These are phyloP conservation scores for Aspergillus texensis DNA, from an alignment of 2,329 filamentous ascomycete genomes.

Conservation along the genomic window DNA sequence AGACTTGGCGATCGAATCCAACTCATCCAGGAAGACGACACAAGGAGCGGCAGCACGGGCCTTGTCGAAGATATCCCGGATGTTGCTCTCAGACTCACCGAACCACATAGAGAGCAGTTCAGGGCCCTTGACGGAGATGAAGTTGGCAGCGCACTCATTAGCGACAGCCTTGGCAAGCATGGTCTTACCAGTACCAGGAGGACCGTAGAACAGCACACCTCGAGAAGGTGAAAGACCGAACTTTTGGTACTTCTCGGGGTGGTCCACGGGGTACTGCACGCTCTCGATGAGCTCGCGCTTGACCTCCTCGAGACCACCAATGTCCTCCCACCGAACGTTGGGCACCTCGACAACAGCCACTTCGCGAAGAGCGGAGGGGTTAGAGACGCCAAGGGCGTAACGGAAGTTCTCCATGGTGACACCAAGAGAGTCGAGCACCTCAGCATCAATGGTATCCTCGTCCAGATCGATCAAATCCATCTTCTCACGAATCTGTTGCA, in stretches of 20 bases:
- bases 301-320: slow-evolving; percentile 96
- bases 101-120: slow-evolving; percentile 99
- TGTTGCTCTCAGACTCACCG: slow-evolving; percentile 99
- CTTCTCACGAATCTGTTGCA: slow-evolving; percentile 99
- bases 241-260: slow-evolving; percentile 99
- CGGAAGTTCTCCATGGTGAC: slow-evolving; percentile 99
- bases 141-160: slow-evolving; percentile 99
- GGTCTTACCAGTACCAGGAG: slow-evolving; percentile 99
- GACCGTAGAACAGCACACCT: slow-evolving; percentile 98
- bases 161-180: slow-evolving; percentile 98
- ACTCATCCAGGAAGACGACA: slow-evolving; percentile 96
- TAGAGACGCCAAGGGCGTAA: slow-evolving; percentile 95
- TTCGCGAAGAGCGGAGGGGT: slow-evolving; percentile 97
- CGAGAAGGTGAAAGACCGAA: slow-evolving; percentile 97
- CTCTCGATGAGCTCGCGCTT: slow-evolving; percentile 99
- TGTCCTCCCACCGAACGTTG: slow-evolving; percentile 99
- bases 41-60: slow-evolving; percentile 96
- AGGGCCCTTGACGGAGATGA: slow-evolving; percentile 98
- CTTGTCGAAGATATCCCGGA: slow-evolving; percentile 99
- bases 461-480: slow-evolving; percentile 99
- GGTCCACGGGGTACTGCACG: slow-evolving; percentile 98
- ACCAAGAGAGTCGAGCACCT: slow-evolving; percentile 95
- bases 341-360: slow-evolving; percentile 98
- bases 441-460: slow-evolving; percentile 97
- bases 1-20: slow-evolving; percentile 99